Evolutionary conservation across 345 rosid species (phyloP).

Genomic region (Raphanus raphanistrum): DNA sequence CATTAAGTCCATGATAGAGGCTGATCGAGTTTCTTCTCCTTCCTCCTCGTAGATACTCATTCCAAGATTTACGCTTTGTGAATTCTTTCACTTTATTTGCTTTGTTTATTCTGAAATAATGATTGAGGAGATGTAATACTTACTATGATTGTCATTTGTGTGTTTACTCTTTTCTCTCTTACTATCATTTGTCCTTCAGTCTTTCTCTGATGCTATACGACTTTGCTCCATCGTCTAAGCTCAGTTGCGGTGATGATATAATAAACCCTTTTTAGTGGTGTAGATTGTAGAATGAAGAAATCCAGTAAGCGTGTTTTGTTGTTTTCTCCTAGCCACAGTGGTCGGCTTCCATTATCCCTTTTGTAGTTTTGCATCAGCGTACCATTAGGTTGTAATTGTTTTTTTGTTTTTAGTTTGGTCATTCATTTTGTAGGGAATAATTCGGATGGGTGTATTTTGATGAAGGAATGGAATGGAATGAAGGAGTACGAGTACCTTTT

Average conservation of each 20-base stretch:
- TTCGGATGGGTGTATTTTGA: background rate
- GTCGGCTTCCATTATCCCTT: background rate
- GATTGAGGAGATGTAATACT: slow-evolving; percentile 29
- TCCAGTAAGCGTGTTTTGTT: too few relatives aligned
- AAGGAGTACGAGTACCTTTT: slow-evolving; percentile 12
- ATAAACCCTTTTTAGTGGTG: background rate
- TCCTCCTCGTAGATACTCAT: slow-evolving; percentile 31
- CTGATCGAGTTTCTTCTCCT: slow-evolving; percentile 71
- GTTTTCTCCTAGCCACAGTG: too few relatives aligned
- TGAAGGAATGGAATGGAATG: too few relatives aligned
- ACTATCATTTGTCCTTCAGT: slow-evolving; percentile 14
- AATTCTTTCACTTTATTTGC: slow-evolving; percentile 24
- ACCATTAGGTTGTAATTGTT: background rate
- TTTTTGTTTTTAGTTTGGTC: background rate
- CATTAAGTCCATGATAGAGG: slow-evolving; percentile 95
- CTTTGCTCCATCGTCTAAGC: slow-evolving; percentile 4
- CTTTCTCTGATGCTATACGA: slow-evolving; percentile 3
- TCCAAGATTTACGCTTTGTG: slow-evolving; percentile 19
- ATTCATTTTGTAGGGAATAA: background rate
- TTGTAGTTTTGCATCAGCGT: background rate
- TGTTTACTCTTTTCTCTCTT: slow-evolving; percentile 10
- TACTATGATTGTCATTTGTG: slow-evolving; percentile 16
- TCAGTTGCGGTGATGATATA: slow-evolving; percentile 1
- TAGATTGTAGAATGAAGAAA: background rate
- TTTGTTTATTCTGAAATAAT: slow-evolving; percentile 20